These are phyloP conservation scores for Acacia concinna DNA, from an alignment of 331 rosid species.

Conservation along the genomic window DNA sequence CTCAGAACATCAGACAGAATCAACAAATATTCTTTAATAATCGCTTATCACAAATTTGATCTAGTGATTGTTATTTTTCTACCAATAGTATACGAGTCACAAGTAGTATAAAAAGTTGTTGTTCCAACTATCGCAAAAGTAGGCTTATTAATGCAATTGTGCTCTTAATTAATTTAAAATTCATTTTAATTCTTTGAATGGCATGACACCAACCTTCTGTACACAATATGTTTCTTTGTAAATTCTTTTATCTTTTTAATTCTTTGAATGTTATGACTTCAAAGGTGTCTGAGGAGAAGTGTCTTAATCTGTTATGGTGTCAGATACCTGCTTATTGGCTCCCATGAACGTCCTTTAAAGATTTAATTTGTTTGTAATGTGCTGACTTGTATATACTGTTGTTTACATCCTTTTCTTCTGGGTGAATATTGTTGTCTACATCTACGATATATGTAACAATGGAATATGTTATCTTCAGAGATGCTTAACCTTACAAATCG, in stretches of 20 bases:
- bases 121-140: too few relatives aligned
- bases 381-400: slow-evolving; percentile 24
- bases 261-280: slow-evolving; percentile 13
- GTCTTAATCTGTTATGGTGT: neutral
- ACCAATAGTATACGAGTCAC: too few relatives aligned
- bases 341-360: slow-evolving; percentile 5
- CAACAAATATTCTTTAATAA: too few relatives aligned
- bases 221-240: neutral
- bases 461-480: slow-evolving; percentile 52
- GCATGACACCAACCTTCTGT: neutral
- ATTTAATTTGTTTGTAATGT: neutral
- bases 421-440: slow-evolving; percentile 13
- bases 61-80: too few relatives aligned
- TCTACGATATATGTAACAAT: slow-evolving; percentile 22
- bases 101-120: too few relatives aligned
- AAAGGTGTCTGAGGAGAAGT: slow-evolving; percentile 16
- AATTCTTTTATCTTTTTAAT: neutral
- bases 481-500: slow-evolving; percentile 86
- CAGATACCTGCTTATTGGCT: slow-evolving; percentile 15
- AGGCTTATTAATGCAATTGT: too few relatives aligned
- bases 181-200: slow-evolving; percentile 13
- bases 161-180: too few relatives aligned
- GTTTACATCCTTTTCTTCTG: too few relatives aligned
- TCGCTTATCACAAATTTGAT: too few relatives aligned
- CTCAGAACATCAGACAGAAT: neutral